Percentiles rank a stretch among this genome's conserved stretches.
Conservation (phyloP, 129 eudicot genomes). For the carrot (Daucus carota) region DH1_v3.0 NC_030388.2:29109001-29109500, state of each 20-base stretch:
- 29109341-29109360: no score
- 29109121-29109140: conserved; percentile 73
- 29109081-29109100: conserved; percentile 82
- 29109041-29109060: conserved; percentile 40
- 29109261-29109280: neutral
- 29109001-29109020: conserved; percentile 63
- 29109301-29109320: neutral
- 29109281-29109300: neutral
- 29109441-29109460: no score
- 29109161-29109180: conserved; percentile 80
- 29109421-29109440: no score
- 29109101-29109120: conserved; percentile 76
- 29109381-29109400: no score
- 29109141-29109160: conserved; percentile 81
- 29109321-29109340: neutral
- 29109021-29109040: conserved; percentile 25
- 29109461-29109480: conserved; percentile 42
- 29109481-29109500: conserved; percentile 60
- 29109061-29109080: conserved; percentile 56
- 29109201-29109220: conserved; percentile 89
- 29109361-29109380: no score
- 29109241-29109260: neutral
- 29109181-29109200: conserved; percentile 83
- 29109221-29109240: neutral
- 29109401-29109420: no score